Evolutionary conservation across 371 early-diverging fungal species (phyloP), one percentile per base, ranked within the genome.

Genomic region (Syncephalastrum contaminatum): DNA sequence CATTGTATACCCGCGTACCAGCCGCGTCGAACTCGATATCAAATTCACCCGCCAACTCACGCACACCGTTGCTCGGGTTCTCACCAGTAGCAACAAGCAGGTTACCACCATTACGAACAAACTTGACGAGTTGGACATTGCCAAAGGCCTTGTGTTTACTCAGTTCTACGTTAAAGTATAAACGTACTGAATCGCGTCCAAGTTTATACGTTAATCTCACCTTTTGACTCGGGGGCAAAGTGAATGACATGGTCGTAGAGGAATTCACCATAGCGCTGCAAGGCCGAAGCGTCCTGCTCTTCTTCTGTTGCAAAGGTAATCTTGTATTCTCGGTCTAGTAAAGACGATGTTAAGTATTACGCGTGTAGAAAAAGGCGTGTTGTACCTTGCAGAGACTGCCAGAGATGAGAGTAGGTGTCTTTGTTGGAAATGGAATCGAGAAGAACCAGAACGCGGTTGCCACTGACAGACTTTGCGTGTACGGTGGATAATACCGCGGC

Each of bases 71-170:
- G n/a, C 86, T 82, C 16, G 89, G 61, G 44, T 82, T 77, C 41
- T 82, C 57, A 7, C 82, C 77, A 2, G 82, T 83, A 2, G 89
- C 91, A 16, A 94, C 59, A 8, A 98, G 56, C 41, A 96, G 67
- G 66, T 96, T 97, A n/a, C 97, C 98, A 36, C 97, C 97, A 22
- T 81, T 75, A 48, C 93, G 87, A 27, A 96, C 86, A 70, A 91
- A 98, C 45, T 92, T 83, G 49, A 94, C 72, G 14, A 98, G 70
- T 39, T 80, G 56, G n/a, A 70, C 64, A 39, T 80, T 81, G 48
- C 58, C 73, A 46, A 90, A 55, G 2, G 63, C 62, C 21, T 65
- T 60, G 46, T 83, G 82, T 50, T 83, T 74, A 18, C 55, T 75
- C 63, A 69, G 41, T 10, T 50, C 68, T 70, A 41, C 45, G 1